Base-by-base conservation (phyloP, 345 rosid species). In the Populus simonii region DNA sequence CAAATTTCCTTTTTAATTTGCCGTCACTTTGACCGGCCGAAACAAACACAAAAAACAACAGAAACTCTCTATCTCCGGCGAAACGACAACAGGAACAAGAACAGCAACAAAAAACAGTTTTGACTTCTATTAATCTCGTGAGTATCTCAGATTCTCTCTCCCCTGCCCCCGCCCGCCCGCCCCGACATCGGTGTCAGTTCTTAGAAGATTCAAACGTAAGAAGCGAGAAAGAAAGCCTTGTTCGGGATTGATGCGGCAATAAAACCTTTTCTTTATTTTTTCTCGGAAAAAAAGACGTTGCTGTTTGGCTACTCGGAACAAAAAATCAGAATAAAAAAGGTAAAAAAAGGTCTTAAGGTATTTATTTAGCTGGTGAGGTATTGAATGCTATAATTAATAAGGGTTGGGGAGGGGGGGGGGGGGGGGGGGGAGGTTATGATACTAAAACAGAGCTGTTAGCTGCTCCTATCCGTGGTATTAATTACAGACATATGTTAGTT, bases 351-450 rank as follows among this genome's bases (percentile, higher is more conserved):
- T 4, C 35, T 33, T 29, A 70, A 53, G 70, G 76, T 80, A 53
- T 53, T 53, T 7, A 53, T 75, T 76, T 82, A 75, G 83, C 70
- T 76, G 79, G 83, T 72, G 31, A 78, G 89, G 82, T 78, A 85
- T 78, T 88, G 18, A 87, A 86, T 87, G 87, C 83, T 41, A 49
- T 80, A 80, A 79, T 88, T 72, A 83, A 85, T 74, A 75, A 76
- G 76, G 45, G 18, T 16, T 27, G 41, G 23, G 76, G 66, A 43
- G 57, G 17, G 65, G 76, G 66, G 51, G 76, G 66, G 51, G 57
- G 17, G 65, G n/a, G n/a, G 76, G 66, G 51, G 57, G 17, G 65
- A 74, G 66, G 51, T 33, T 73, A 3, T 63, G 66, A 73, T 33
- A 51, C 70, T 3, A 41, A 55, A 25, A n/a, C 33, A 45, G 55